Percentiles rank a stretch among this genome's conserved stretches.
phyloP scores from a whole-genome alignment of 176 grass and related monocot species.

The Microstegium vimineum region DNA sequence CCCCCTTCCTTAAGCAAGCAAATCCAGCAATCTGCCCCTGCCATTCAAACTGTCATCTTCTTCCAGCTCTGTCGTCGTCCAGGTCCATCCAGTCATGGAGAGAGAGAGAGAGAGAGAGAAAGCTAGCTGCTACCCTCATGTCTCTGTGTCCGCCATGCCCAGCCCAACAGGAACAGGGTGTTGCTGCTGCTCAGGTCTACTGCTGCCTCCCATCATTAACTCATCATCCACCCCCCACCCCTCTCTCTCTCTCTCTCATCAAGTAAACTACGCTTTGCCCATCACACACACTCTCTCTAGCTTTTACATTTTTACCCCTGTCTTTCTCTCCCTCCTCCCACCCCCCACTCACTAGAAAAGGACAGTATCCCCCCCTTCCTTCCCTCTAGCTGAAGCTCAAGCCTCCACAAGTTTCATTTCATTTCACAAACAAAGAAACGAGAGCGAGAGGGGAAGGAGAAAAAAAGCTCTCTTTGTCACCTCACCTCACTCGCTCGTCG shows the following conservation, averaged over 20 bases:
- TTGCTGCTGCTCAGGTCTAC: slow-evolving; percentile 5
- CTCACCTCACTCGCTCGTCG: background rate
- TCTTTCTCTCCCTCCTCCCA: slow-evolving; percentile 3
- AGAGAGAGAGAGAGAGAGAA: background rate
- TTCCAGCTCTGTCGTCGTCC: slow-evolving; percentile 1
- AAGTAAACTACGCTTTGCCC: slow-evolving; percentile 23
- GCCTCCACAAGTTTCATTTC: slow-evolving; percentile 20
- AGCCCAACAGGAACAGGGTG: background rate
- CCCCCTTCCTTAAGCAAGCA: slow-evolving; percentile 22
- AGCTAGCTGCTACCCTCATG: background rate
- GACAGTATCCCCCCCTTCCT: slow-evolving; percentile 17
- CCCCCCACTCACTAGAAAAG: slow-evolving; percentile 36
- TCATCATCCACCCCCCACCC: slow-evolving; percentile 24
- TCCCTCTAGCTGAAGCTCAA: slow-evolving; percentile 9
- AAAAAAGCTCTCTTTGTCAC: slow-evolving; percentile 3
- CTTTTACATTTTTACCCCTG: slow-evolving; percentile 31
- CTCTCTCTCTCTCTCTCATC: too few species aligned
- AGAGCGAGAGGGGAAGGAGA: background rate
- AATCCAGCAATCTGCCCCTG: background rate
- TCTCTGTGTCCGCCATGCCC: background rate
- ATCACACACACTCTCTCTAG: background rate
- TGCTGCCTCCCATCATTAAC: slow-evolving; percentile 29
- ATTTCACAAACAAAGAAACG: slow-evolving; percentile 38
- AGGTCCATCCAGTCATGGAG: background rate
- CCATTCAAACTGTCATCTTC: slow-evolving; percentile 18